These are phyloP conservation scores for Fusarium nygamai DNA, from an alignment of 2,329 filamentous ascomycete species.

Conservation along the genomic window DNA sequence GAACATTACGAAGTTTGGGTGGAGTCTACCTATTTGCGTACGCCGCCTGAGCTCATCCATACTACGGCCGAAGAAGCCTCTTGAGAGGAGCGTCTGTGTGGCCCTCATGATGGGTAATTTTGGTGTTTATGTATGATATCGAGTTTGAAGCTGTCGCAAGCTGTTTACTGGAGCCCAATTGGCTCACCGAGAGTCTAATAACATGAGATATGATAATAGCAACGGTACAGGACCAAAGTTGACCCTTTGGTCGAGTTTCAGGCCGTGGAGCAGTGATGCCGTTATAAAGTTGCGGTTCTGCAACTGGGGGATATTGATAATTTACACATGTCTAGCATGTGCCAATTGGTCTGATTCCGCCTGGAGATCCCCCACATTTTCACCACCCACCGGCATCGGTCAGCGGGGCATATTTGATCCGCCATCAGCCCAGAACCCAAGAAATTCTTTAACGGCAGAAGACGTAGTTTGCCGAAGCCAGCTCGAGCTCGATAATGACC, in stretches of 20 bases:
- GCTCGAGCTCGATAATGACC: constrained; percentile 40
- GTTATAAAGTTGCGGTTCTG: constrained; percentile 7
- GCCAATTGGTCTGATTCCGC: not conserved
- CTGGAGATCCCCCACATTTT: not conserved
- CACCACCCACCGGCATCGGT: not conserved
- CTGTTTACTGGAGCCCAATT: constrained; percentile 37
- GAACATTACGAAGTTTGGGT: fast-evolving
- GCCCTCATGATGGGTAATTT: constrained; percentile 56
- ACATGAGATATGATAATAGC: constrained; percentile 27
- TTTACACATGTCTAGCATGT: constrained; percentile 26
- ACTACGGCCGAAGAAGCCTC: constrained; percentile 67
- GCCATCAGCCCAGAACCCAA: constrained; percentile 34
- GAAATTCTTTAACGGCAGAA: constrained; percentile 38
- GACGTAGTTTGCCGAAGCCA: constrained; percentile 3
- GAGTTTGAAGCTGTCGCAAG: constrained; percentile 14
- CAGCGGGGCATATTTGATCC: constrained; percentile 35
- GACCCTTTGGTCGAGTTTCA: not conserved
- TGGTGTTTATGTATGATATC: not conserved
- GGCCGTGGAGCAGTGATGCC: not conserved
- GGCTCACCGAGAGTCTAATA: constrained; percentile 42
- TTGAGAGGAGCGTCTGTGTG: constrained; percentile 55
- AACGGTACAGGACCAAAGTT: not conserved
- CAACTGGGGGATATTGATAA: not conserved
- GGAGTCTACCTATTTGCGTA: constrained; percentile 60
- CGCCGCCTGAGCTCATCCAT: constrained; percentile 68